Evolutionary conservation across 257 asterid genomes (phyloP).

Genomic region (Petunia secreta): DNA sequence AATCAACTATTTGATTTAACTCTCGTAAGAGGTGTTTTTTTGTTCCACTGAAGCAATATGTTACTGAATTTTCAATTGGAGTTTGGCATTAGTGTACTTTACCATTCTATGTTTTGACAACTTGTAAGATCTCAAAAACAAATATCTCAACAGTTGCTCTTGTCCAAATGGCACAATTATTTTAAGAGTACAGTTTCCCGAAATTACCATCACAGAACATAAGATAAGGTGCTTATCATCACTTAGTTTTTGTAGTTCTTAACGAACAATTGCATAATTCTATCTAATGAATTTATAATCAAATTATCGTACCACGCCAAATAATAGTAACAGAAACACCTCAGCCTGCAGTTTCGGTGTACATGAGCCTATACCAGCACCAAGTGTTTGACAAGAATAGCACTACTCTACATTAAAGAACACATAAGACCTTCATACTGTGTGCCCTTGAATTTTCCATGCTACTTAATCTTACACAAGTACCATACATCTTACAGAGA

Average conservation of each 20-base stretch:
- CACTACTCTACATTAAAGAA: neutral
- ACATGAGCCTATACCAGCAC: neutral
- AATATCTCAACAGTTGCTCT: neutral
- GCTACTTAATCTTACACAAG: constrained; percentile 8
- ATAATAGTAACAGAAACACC: neutral
- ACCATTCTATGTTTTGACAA: neutral
- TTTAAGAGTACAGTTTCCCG: neutral
- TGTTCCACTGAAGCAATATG: neutral
- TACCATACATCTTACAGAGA: constrained; percentile 17
- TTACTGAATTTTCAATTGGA: neutral
- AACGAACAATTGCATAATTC: neutral
- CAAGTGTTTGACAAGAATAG: constrained; percentile 2
- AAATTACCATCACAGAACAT: neutral
- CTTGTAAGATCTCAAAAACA: neutral
- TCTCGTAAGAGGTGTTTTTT: neutral
- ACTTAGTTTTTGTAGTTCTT: neutral
- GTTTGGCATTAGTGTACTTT: neutral
- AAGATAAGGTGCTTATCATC: neutral
- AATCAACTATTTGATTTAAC: no score
- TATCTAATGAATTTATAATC: neutral
- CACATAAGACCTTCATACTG: neutral
- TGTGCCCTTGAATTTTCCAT: neutral
- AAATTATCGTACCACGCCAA: neutral
- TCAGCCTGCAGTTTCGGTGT: neutral
- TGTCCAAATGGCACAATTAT: neutral